A percentile compares a stretch with the other conserved stretches of the same genome.
Conservation (phyloP, 2,329 filamentous ascomycete species). For the Aspergillus niger region DNA sequence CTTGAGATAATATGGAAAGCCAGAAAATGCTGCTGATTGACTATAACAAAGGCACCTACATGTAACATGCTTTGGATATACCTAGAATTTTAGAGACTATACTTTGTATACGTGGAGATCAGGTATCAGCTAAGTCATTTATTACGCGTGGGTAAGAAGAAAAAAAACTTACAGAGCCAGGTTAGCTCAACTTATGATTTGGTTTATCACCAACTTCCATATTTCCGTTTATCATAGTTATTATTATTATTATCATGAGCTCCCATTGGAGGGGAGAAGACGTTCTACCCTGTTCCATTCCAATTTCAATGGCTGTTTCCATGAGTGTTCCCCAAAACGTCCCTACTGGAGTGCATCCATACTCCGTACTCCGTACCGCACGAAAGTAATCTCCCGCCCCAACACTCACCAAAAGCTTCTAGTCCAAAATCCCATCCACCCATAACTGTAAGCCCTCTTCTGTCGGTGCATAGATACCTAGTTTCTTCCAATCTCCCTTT, state of each 20-base stretch:
- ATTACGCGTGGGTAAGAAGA: too few species aligned
- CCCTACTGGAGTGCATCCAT: neutral
- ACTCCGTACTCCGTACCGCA: conserved; percentile 8
- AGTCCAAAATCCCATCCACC: conserved; percentile 5
- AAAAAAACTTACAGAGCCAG: too few species aligned
- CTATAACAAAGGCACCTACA: too few species aligned
- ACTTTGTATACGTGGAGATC: too few species aligned
- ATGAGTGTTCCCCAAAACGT: neutral
- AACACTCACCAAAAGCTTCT: conserved; percentile 22
- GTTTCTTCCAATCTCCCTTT: conserved; percentile 12
- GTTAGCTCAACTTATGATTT: too few species aligned
- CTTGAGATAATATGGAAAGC: neutral
- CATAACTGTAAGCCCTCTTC: neutral
- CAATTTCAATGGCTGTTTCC: neutral
- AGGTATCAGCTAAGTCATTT: too few species aligned
- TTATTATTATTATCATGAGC: too few species aligned
- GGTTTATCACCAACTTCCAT: too few species aligned
- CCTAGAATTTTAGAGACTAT: too few species aligned
- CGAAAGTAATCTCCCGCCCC: conserved; percentile 26
- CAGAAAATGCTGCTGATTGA: neutral
- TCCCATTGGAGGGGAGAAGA: neutral
- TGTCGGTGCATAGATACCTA: neutral
- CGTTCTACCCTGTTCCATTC: neutral
- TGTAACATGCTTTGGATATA: too few species aligned
- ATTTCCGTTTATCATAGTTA: too few species aligned